Conservation (phyloP, 2,329 filamentous ascomycete genomes). For the Aspergillus persii region DNA sequence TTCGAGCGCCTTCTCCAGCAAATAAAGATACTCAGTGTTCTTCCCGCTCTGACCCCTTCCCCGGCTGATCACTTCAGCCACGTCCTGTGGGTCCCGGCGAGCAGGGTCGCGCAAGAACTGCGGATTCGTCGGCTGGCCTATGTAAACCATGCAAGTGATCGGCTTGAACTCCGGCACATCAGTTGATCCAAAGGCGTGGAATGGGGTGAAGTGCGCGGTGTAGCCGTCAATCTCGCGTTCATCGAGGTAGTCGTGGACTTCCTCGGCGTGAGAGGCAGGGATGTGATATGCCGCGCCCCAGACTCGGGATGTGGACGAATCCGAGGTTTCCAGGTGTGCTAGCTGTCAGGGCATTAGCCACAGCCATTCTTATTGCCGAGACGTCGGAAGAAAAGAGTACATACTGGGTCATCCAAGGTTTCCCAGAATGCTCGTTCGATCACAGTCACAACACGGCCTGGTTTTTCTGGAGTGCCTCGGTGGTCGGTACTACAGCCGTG, state of each 20-base stretch:
- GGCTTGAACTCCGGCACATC: conserved; percentile 20
- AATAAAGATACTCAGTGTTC: conserved; percentile 85
- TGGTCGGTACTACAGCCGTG: conserved; percentile 73
- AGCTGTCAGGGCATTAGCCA: conserved; percentile 24
- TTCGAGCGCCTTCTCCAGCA: conserved; percentile 71
- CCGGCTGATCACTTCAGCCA: conserved; percentile 77
- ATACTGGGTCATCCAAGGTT: conserved; percentile 64
- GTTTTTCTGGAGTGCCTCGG: conserved; percentile 80
- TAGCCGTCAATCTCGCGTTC: conserved; percentile 98
- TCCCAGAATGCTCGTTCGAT: conserved; percentile 84
- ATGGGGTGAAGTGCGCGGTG: conserved; percentile 85
- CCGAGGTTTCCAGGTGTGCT: conserved; percentile 31
- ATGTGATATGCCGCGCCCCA: conserved; percentile 96
- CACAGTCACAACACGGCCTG: conserved; percentile 88
- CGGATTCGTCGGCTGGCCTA: conserved; percentile 87
- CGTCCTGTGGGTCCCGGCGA: conserved; percentile 68
- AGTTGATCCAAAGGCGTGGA: conserved; percentile 57
- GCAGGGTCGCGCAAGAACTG: conserved; percentile 67
- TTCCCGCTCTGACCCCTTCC: conserved; percentile 81
- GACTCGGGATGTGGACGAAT: conserved; percentile 52
- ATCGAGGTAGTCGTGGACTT: conserved; percentile 87
- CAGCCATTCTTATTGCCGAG: background rate
- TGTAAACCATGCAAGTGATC: conserved; percentile 74
- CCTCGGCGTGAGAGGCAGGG: conserved; percentile 64
- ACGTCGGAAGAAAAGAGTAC: conserved; percentile 7